Percentiles rank a stretch among this genome's conserved stretches.
Conservation (phyloP, 2,329 filamentous ascomycete species). For the Paecilomyces fulvus region DNA sequence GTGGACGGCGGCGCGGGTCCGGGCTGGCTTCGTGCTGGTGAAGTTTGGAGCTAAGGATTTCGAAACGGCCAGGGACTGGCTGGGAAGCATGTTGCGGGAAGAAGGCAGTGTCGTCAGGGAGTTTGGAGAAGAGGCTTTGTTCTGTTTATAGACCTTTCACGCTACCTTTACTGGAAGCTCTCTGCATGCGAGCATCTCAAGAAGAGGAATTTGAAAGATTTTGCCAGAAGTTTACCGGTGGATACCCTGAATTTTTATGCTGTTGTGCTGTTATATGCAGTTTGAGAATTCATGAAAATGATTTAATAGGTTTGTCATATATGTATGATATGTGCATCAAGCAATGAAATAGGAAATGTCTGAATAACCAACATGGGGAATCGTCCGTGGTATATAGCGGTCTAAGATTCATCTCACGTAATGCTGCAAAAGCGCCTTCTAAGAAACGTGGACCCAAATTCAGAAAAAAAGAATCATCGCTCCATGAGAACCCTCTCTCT, state of each 20-base stretch:
- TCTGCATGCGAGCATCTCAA: not conserved
- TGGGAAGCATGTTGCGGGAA: conserved; percentile 62
- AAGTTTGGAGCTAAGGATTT: conserved; percentile 81
- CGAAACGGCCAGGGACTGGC: conserved; percentile 72
- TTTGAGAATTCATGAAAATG: no score
- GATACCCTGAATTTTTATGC: no score
- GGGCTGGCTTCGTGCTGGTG: conserved; percentile 71
- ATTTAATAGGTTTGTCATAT: no score
- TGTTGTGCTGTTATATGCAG: not conserved
- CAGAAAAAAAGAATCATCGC: not conserved
- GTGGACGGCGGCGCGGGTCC: conserved; percentile 73
- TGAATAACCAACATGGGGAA: not conserved
- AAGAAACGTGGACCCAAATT: not conserved
- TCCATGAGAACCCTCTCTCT: not conserved
- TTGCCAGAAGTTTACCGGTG: no score
- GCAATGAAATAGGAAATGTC: not conserved
- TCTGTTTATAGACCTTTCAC: conserved; percentile 53
- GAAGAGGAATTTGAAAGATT: not conserved
- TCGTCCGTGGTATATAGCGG: not conserved
- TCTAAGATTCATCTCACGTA: not conserved
- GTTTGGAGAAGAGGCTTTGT: conserved; percentile 73
- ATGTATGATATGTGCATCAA: no score
- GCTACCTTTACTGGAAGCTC: no score
- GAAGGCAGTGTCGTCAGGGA: conserved; percentile 62
- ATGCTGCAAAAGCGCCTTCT: not conserved